phyloP scores from a whole-genome alignment of 371 early-diverging fungal genomes.

The Homolaphlyctis polyrhiza region DNA sequence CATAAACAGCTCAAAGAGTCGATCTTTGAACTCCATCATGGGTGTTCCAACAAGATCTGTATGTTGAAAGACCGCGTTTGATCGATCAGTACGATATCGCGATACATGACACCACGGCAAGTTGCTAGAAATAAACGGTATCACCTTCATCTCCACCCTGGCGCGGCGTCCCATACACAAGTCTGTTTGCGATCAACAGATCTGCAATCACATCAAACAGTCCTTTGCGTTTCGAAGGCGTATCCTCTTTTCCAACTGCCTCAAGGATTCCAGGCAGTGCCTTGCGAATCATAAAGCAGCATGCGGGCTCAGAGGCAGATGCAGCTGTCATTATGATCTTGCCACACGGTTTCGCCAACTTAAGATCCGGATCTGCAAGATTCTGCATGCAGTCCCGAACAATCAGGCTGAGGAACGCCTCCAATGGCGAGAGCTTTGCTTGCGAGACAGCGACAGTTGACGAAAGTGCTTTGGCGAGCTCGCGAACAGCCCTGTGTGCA shows the following conservation, averaged over 20 bases:
- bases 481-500: constrained; percentile 23
- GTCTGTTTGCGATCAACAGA: constrained; percentile 56
- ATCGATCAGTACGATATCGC: too few relatives aligned
- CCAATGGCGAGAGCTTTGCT: constrained; percentile 38
- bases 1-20: constrained; percentile 61
- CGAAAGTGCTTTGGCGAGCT: constrained; percentile 22
- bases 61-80: too few relatives aligned
- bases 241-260: constrained; percentile 45
- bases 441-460: constrained; percentile 41
- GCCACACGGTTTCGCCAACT: constrained; percentile 64
- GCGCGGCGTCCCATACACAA: constrained; percentile 13
- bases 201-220: constrained; percentile 63
- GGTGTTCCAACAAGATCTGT: constrained; percentile 23
- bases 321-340: constrained; percentile 61
- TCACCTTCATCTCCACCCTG: neutral
- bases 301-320: constrained; percentile 66
- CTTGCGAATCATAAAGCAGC: constrained; percentile 46
- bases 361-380: constrained; percentile 67
- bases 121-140: too few relatives aligned
- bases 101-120: too few relatives aligned
- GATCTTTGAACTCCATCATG: constrained; percentile 58
- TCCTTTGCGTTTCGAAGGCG: constrained; percentile 57
- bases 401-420: constrained; percentile 56
- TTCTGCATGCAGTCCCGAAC: constrained; percentile 62
- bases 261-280: constrained; percentile 55